Conservation (phyloP, 2,329 filamentous ascomycete genomes). For the Fusarium sp. region DNA sequence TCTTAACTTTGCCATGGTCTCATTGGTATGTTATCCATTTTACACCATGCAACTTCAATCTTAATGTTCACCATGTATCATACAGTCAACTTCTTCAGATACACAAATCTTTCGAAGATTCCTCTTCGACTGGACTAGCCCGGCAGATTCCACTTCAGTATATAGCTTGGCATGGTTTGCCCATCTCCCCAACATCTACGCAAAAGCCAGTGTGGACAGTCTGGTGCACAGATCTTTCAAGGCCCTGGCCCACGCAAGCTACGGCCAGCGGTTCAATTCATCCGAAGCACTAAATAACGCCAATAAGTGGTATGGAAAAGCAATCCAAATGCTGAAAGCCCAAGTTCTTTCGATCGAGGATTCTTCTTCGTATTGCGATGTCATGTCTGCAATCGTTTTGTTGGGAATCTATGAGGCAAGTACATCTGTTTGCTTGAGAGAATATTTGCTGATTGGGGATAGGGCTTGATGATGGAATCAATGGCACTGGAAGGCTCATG, state of each 20-base stretch:
- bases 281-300: not conserved
- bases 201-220: not conserved
- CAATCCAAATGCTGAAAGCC: not conserved
- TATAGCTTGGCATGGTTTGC: not conserved
- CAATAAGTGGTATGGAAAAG: not conserved
- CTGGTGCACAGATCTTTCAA: not conserved
- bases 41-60: fast-evolving
- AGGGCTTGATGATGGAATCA: not conserved
- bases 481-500: not conserved
- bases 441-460: fast-evolving
- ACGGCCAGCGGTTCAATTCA: not conserved
- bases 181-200: not conserved
- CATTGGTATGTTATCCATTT: not conserved
- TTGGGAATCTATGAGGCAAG: not conserved
- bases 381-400: not conserved
- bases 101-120: not conserved
- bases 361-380: not conserved
- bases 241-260: not conserved
- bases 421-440: fast-evolving
- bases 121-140: not conserved
- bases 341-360: not conserved
- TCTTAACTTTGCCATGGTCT: not conserved
- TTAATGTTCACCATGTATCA: too few relatives aligned
- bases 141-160: not conserved
- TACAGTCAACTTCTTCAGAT: not conserved